Evolutionary conservation across 78 protist species (phyloP).

Genomic region (Dictyostelium purpureum): DNA sequence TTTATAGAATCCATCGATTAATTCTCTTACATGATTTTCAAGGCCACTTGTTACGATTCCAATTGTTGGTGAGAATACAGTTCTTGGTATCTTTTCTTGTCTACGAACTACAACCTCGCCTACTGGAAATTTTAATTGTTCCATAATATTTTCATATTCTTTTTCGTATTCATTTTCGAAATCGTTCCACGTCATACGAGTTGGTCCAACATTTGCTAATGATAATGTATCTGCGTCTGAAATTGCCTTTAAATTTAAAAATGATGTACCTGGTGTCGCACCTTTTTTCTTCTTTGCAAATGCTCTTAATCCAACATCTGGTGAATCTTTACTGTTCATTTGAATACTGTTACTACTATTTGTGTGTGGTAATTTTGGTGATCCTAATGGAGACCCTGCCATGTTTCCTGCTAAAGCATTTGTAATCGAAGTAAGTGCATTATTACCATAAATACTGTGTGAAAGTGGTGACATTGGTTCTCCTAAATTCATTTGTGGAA

Average conservation of each 20-base stretch:
- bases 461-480: not conserved
- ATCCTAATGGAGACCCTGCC: not conserved
- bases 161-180: constrained; percentile 63
- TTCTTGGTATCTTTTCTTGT: constrained; percentile 33
- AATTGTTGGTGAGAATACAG: constrained; percentile 48
- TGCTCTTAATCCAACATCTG: constrained; percentile 14
- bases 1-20: constrained; percentile 59
- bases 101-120: constrained; percentile 48
- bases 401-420: not conserved
- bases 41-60: constrained; percentile 58
- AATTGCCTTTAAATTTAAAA: constrained; percentile 14
- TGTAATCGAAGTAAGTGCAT: constrained; percentile 1
- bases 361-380: constrained; percentile 5
- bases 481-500: not conserved
- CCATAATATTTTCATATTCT: constrained; percentile 26
- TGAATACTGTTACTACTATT: not conserved
- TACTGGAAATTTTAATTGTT: constrained; percentile 24
- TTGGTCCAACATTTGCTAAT: not conserved
- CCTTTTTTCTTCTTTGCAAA: constrained; percentile 34
- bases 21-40: constrained; percentile 34
- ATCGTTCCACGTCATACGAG: constrained; percentile 65
- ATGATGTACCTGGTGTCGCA: not conserved
- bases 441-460: not conserved
- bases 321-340: not conserved
- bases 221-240: not conserved